Evolutionary conservation across 345 rosid genomes (phyloP).

Genomic region (Syzygium aromaticum): DNA sequence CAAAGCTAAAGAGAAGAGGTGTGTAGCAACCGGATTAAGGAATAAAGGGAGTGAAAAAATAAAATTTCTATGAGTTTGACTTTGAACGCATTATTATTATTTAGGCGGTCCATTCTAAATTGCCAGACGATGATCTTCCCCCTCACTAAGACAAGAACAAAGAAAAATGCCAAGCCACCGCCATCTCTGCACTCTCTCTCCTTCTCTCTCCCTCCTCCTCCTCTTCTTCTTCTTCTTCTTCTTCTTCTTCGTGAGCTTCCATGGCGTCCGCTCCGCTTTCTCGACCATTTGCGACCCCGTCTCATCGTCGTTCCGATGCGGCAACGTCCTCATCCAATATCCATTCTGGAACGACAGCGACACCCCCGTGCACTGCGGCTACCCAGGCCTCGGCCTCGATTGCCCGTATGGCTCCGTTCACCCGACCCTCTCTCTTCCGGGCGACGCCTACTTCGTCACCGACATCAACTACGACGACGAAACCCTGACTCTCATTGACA

Average conservation of each 20-base stretch:
- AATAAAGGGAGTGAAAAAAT: too few species aligned
- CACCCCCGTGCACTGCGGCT: background rate
- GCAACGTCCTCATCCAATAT: background rate
- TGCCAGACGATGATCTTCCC: background rate
- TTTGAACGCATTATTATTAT: background rate
- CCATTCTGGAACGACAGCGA: background rate
- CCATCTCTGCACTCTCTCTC: background rate
- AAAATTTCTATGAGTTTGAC: too few species aligned
- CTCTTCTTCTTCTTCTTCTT: background rate
- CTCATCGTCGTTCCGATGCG: background rate
- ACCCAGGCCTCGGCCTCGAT: background rate
- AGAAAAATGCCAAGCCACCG: background rate
- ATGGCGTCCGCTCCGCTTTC: background rate
- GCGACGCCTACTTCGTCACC: background rate
- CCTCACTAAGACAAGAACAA: background rate
- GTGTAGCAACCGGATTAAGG: too few species aligned
- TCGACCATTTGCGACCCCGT: background rate
- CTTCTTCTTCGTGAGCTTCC: background rate
- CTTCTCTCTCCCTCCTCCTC: background rate
- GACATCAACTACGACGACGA: background rate
- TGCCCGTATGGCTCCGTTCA: background rate
- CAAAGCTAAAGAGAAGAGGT: too few species aligned
- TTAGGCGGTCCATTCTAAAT: background rate
- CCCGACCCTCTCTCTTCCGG: background rate
- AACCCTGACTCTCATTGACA: background rate